Evolutionary conservation across 2,329 filamentous ascomycete genomes (phyloP).

Genomic region (Microdochium trichocladiopsis): DNA sequence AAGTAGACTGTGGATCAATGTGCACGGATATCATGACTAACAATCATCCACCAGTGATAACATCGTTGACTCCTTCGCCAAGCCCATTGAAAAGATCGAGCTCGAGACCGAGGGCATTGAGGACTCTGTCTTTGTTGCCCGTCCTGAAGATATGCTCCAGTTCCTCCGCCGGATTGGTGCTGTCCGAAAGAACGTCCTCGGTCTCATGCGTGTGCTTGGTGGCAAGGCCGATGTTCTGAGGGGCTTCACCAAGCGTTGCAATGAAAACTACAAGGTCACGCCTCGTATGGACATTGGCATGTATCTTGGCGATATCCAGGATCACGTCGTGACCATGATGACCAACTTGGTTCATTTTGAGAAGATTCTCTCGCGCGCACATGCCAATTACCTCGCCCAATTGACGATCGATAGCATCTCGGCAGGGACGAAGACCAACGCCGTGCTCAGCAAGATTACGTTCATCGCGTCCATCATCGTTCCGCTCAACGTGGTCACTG

Average conservation of each 20-base stretch:
- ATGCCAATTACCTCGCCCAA: constrained; percentile 94
- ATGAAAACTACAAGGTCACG: constrained; percentile 92
- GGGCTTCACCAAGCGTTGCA: constrained; percentile 97
- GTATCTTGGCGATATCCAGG: constrained; percentile 95
- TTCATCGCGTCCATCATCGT: constrained; percentile 93
- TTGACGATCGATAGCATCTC: constrained; percentile 87
- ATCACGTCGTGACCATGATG: constrained; percentile 99
- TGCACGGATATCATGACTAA: no score
- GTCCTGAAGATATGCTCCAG: constrained; percentile 79
- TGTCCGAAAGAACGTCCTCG: constrained; percentile 91
- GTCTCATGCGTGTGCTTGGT: constrained; percentile 82
- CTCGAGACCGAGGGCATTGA: constrained; percentile 87
- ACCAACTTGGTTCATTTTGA: constrained; percentile 93
- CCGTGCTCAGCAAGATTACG: constrained; percentile 89
- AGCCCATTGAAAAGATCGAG: constrained; percentile 82
- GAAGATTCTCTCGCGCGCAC: constrained; percentile 90
- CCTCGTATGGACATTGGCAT: constrained; percentile 94
- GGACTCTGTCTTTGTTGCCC: constrained; percentile 88
- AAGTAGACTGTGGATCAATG: no score
- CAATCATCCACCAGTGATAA: constrained; percentile 79
- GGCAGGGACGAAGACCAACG: constrained; percentile 82
- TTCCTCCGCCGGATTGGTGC: constrained; percentile 86
- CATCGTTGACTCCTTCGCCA: constrained; percentile 93
- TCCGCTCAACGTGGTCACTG: constrained; percentile 86
- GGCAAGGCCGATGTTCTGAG: constrained; percentile 98